Evolutionary conservation across 2,329 filamentous ascomycete species (phyloP).

Genomic region (Eutypella sp.): DNA sequence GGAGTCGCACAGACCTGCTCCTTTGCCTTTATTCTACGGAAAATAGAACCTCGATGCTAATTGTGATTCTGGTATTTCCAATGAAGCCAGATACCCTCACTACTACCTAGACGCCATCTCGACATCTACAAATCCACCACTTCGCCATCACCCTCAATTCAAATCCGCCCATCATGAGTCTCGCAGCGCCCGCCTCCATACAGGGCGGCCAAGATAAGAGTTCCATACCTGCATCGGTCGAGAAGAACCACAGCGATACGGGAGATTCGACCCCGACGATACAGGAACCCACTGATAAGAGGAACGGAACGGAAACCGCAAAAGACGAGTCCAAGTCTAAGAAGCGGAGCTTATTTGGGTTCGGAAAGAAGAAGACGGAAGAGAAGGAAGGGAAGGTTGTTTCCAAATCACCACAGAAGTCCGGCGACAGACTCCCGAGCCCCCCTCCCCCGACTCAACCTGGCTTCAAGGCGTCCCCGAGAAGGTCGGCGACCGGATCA

Average conservation of each 20-base stretch:
- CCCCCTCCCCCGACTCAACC: slow-evolving; percentile 25
- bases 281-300: slow-evolving; percentile 18
- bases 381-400: slow-evolving; percentile 29
- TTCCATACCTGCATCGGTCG: slow-evolving; percentile 20
- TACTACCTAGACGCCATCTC: slow-evolving; percentile 16
- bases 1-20: background rate
- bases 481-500: slow-evolving; percentile 36
- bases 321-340: slow-evolving; percentile 38
- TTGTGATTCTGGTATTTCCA: background rate
- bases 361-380: slow-evolving; percentile 57
- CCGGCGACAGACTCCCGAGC: slow-evolving; percentile 28
- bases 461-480: slow-evolving; percentile 32
- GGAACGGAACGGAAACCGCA: slow-evolving; percentile 21
- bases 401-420: slow-evolving; percentile 26
- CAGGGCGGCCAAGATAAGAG: slow-evolving; percentile 19
- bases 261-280: slow-evolving; percentile 30
- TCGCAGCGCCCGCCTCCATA: slow-evolving; percentile 26
- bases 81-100: background rate
- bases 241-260: slow-evolving; percentile 12
- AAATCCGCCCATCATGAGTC: slow-evolving; percentile 21
- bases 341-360: slow-evolving; percentile 55
- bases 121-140: too few relatives aligned
- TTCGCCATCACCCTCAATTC: slow-evolving; percentile 3
- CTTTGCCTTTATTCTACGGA: too few relatives aligned
- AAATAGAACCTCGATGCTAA: too few relatives aligned